Conservation (phyloP, 106 monocot species). For the Phalaenopsis equestris region DNA sequence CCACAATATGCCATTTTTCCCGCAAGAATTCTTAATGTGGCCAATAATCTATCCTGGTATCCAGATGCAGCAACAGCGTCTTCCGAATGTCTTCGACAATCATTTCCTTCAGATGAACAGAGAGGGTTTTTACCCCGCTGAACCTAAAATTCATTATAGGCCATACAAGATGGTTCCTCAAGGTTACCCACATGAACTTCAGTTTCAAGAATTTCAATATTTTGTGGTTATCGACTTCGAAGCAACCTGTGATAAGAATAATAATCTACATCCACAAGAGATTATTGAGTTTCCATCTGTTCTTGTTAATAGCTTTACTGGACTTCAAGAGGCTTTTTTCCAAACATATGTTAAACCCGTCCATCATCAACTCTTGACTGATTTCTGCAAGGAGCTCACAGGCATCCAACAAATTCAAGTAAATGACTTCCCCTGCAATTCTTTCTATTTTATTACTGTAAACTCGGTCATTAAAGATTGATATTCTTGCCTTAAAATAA, state of each 20-base stretch:
- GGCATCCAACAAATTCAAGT: conserved; percentile 95
- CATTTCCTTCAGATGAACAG: conserved; percentile 35
- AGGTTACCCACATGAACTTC: conserved; percentile 34
- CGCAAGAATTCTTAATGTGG: conserved; percentile 29
- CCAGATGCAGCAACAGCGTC: conserved; percentile 32
- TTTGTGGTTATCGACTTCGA: conserved; percentile 98
- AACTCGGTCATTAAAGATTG: not conserved
- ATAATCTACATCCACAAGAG: conserved; percentile 69
- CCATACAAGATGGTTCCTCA: conserved; percentile 60
- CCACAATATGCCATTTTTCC: conserved; percentile 31
- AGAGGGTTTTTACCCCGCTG: conserved; percentile 42
- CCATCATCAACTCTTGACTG: conserved; percentile 72
- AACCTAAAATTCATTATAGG: conserved; percentile 44
- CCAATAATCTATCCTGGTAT: conserved; percentile 40
- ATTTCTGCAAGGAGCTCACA: conserved; percentile 96
- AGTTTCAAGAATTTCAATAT: conserved; percentile 88
- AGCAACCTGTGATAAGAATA: conserved; percentile 93
- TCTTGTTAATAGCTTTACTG: conserved; percentile 83
- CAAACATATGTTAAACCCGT: conserved; percentile 85
- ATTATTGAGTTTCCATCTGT: conserved; percentile 98
- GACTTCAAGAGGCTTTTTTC: conserved; percentile 76
- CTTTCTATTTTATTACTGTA: not conserved
- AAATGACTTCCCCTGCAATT: not conserved
- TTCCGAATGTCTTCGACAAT: conserved; percentile 24
- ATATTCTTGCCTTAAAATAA: not conserved